A percentile compares a stretch with the other conserved stretches of the same genome.
Evolutionary conservation across 495 filamentous ascomycete genomes (phyloP).

Genomic region (Neurospora intermedia): DNA sequence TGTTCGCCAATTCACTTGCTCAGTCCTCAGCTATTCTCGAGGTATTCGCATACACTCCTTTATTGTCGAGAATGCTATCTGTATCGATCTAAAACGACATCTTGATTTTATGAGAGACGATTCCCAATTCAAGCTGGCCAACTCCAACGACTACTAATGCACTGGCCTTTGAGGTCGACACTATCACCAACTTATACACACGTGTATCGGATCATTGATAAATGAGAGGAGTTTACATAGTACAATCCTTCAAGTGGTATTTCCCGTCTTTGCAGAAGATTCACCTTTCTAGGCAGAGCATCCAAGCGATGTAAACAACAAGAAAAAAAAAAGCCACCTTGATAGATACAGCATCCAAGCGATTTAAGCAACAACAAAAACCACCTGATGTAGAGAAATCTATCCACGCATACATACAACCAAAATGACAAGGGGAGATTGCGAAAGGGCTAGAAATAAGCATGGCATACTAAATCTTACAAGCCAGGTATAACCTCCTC

Average conservation of each 20-base stretch:
- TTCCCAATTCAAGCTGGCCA: too few species aligned
- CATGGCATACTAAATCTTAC: background rate
- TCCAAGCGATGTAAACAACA: too few species aligned
- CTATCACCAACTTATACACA: background rate
- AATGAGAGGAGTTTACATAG: background rate
- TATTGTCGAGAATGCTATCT: too few species aligned
- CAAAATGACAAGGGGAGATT: background rate
- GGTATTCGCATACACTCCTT: too few species aligned
- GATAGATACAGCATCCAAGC: background rate
- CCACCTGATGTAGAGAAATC: background rate
- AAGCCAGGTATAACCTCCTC: conserved; percentile 18
- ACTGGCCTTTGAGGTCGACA: background rate
- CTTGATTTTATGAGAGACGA: too few species aligned
- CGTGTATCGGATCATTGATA: background rate
- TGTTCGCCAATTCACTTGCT: background rate
- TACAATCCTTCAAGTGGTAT: background rate
- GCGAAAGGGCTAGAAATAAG: background rate
- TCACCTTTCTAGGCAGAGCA: too few species aligned
- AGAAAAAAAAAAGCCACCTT: background rate
- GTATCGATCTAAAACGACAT: background rate
- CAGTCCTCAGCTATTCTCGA: too few species aligned
- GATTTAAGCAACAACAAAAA: background rate
- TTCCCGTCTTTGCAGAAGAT: too few species aligned
- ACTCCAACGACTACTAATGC: background rate
- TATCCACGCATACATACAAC: background rate